Base-by-base conservation (phyloP, 1,139 yeast species). In the Waltiozyma sp. region DNA sequence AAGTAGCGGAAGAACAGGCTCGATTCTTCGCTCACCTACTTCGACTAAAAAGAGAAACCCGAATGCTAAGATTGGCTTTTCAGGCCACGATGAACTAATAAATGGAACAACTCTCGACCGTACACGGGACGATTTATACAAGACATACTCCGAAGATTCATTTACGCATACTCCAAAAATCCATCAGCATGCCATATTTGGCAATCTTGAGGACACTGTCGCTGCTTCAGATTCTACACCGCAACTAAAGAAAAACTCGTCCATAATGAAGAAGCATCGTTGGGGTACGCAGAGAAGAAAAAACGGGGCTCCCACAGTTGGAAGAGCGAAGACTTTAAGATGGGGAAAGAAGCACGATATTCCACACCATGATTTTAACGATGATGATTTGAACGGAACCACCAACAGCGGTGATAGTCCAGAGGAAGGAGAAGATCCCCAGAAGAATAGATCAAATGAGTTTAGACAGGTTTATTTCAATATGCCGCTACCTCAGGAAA, bases 281-380 rank as follows among this genome's bases (percentile, higher is more conserved):
- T 84, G 95, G 95, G 96, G 96, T 45, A 87, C 96, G 9, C 85
- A 82, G 48, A 72, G 95, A 52, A 77, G 79, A 55, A 79, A 78
- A 49, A 73, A 77, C 49, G 94, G 94, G n/a, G 69, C 73, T 40
- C 87, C 88, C 5, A 62, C 63, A 37, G 66, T 65, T 33, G 65
- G 69, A 1, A 57, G 69, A 46, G 63, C 67, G 8, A 63, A 56
- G 48, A 63, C 69, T 2, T 42, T 65, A n/a, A 60, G 62, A 51
- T 65, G 70, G 69, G 64, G 61, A 39, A 43, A 48, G 31, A 45
- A 48, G 37, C 41, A 42, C 37, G 53, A 50, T 23, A 50, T 46
- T 38, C 49, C 52, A 9, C 37, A 46, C 21, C 47, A 49, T 37
- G 49, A 48, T 4, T 4, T 15, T 5, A n/a, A 6, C 18, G n/a